phyloP scores from a whole-genome alignment of 1,284 basidiomycete species.

The Mrakiaceae sp. region DNA sequence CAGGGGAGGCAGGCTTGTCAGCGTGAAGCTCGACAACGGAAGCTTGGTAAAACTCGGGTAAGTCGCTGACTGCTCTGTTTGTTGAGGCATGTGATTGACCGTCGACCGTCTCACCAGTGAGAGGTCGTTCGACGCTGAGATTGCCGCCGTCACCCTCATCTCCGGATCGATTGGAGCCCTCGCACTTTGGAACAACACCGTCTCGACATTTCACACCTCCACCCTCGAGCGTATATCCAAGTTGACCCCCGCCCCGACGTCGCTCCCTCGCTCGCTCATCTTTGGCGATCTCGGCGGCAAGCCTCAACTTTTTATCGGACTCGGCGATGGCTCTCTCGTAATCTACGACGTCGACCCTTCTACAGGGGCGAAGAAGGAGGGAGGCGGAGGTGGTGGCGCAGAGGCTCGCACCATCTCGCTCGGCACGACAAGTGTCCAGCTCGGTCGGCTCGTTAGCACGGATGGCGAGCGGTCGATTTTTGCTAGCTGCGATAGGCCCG shows the following conservation, averaged over 20 bases:
- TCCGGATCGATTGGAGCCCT: slow-evolving; percentile 37
- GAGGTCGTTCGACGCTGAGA: slow-evolving; percentile 22
- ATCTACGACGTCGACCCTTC: slow-evolving; percentile 36
- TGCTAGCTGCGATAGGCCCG: slow-evolving; percentile 52
- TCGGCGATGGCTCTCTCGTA: slow-evolving; percentile 68
- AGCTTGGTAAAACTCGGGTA: slow-evolving; percentile 17
- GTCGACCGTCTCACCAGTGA: slow-evolving; percentile 5
- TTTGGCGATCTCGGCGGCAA: slow-evolving; percentile 50
- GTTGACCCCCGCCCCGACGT: slow-evolving; percentile 35
- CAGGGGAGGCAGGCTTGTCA: slow-evolving; percentile 45
- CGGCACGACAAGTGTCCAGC: slow-evolving; percentile 54
- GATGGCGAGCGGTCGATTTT: slow-evolving; percentile 43
- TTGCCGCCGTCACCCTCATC: slow-evolving; percentile 25
- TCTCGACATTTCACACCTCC: slow-evolving; percentile 45
- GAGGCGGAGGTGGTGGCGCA: slow-evolving; percentile 34
- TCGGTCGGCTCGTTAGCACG: slow-evolving; percentile 26
- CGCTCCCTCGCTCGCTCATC: slow-evolving; percentile 59
- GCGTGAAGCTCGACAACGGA: slow-evolving; percentile 40
- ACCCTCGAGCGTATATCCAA: slow-evolving; percentile 20
- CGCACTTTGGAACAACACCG: slow-evolving; percentile 64
- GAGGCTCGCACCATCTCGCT: slow-evolving; percentile 48
- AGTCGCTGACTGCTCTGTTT: background rate
- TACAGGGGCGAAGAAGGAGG: slow-evolving; percentile 20
- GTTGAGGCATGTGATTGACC: background rate
- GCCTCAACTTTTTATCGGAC: slow-evolving; percentile 55